Evolutionary conservation across 2,329 filamentous ascomycete genomes (phyloP), one percentile per base, ranked within the genome.

Genomic region (Diplodia scrobiculata): DNA sequence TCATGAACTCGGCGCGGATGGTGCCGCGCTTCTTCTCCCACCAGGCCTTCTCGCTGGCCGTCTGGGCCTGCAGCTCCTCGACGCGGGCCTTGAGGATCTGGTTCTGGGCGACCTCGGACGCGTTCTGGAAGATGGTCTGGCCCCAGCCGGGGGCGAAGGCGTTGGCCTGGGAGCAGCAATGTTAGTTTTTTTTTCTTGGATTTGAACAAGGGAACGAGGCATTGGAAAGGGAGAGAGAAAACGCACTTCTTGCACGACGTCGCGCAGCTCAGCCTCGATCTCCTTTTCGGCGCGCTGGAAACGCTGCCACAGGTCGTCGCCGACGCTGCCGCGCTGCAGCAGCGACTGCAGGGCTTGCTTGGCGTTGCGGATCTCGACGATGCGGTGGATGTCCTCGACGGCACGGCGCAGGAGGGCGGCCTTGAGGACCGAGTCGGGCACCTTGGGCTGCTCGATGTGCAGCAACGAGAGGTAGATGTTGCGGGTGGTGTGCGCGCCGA

Each of bases 61-160:
- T 82, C 73, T 91, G 89, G 32, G 83, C 80, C 72, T 93, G 88
- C 67, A 97, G 87, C 69, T 92, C 89, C 54, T 88, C 85, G 21
- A 97, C 84, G 59, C 89, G 86, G 70, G 89, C 84, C 70, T 92
- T 90, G 73, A 97, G 85, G 54, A 88, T 80, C 50, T 86, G 85
- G 80, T 97, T 97, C 74, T 92, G 89, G 67, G 90, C 88, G 79
- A 99, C 97, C 79, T 99, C 95, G 79, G 96, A 96, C 65, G 95
- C 95, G 53, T 91, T 93, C 79, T 99, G 95, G 85, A 99, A 99
- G 77, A 99, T 98, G 66, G 86, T 87, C 75, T 95, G 89, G 68
- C 95, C 95, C 95, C 95, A 99, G 77, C 89, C 89, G 58, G 91
- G 89, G 1, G 87, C 84, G 69, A 97, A 90, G 21, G 91, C 92